Conservation (phyloP, 768 basidiomycete species). For the Russula dissimulans region DNA sequence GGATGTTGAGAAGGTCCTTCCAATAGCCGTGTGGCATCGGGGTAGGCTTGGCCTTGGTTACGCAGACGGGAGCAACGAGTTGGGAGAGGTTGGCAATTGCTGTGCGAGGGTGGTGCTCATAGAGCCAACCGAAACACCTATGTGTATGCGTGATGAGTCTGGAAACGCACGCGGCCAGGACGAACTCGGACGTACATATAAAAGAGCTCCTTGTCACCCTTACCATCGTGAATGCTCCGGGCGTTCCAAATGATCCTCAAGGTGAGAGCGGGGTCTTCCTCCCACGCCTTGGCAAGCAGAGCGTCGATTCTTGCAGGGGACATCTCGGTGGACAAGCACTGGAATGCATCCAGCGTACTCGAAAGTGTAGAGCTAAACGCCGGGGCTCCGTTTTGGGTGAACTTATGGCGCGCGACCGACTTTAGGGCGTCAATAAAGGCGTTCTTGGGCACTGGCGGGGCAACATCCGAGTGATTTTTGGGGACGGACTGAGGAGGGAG, state of each 20-base stretch:
- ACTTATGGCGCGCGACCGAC: constrained; percentile 33
- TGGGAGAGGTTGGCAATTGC: constrained; percentile 43
- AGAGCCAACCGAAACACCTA: constrained; percentile 59
- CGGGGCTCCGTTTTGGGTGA: constrained; percentile 43
- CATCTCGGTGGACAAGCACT: constrained; percentile 28
- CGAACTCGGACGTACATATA: constrained; percentile 35
- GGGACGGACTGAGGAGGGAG: constrained; percentile 29
- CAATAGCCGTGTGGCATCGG: constrained; percentile 51
- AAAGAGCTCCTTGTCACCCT: constrained; percentile 49
- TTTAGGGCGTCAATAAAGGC: constrained; percentile 49
- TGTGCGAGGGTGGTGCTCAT: constrained; percentile 58
- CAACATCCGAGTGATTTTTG: background rate
- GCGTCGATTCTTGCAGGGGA: constrained; percentile 23
- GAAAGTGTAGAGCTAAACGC: constrained; percentile 44
- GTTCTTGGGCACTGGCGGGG: constrained; percentile 25
- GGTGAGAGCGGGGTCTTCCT: constrained; percentile 47
- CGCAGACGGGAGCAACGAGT: constrained; percentile 23
- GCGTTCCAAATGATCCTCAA: constrained; percentile 59
- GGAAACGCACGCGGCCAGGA: background rate
- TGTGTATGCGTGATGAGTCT: background rate
- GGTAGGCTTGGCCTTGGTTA: constrained; percentile 22
- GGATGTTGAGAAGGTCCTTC: constrained; percentile 67
- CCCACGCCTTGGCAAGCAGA: constrained; percentile 45
- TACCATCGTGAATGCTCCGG: constrained; percentile 64
- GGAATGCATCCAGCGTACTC: constrained; percentile 49